Conservation (phyloP, 768 basidiomycete genomes). For the Gymnopilus dilepis region DNA sequence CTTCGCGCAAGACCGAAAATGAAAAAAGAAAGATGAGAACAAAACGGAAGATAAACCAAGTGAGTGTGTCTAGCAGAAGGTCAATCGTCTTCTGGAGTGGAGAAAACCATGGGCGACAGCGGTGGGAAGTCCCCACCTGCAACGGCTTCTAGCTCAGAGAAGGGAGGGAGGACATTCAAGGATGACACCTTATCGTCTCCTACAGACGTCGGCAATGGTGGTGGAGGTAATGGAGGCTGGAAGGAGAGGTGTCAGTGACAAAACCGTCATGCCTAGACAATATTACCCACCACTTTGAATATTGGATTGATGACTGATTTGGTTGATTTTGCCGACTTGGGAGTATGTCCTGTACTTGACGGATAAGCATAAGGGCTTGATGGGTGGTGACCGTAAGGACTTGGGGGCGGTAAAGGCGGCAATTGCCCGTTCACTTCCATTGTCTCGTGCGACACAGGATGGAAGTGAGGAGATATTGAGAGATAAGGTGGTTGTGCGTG, state of each 20-base stretch:
- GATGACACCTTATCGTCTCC: conserved; percentile 37
- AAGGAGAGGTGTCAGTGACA: conserved; percentile 35
- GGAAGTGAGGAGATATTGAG: conserved; percentile 41
- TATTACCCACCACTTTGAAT: conserved; percentile 88
- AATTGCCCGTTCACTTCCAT: conserved; percentile 59
- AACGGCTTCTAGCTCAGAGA: conserved; percentile 82
- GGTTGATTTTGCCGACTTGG: conserved; percentile 68
- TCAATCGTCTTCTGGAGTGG: conserved; percentile 46
- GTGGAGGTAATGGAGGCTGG: conserved; percentile 64
- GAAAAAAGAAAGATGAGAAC: conserved; percentile 23
- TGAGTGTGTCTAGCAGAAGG: conserved; percentile 31
- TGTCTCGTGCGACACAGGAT: conserved; percentile 47
- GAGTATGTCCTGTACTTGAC: conserved; percentile 60
- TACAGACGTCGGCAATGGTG: conserved; percentile 47
- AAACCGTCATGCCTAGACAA: conserved; percentile 43
- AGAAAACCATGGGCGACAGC: conserved; percentile 78
- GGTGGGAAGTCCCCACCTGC: conserved; percentile 76
- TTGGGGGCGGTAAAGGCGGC: conserved; percentile 53
- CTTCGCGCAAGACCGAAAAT: conserved; percentile 26
- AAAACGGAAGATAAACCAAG: conserved; percentile 28
- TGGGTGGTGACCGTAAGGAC: conserved; percentile 33
- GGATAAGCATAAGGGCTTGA: conserved; percentile 52
- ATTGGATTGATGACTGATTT: conserved; percentile 84
- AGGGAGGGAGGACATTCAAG: conserved; percentile 69
- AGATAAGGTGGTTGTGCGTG: conserved; percentile 44